A percentile compares a stretch with the other conserved stretches of the same genome.
Evolutionary conservation across 2,329 filamentous ascomycete species (phyloP).

Genomic region (Aspergillus japonicus): DNA sequence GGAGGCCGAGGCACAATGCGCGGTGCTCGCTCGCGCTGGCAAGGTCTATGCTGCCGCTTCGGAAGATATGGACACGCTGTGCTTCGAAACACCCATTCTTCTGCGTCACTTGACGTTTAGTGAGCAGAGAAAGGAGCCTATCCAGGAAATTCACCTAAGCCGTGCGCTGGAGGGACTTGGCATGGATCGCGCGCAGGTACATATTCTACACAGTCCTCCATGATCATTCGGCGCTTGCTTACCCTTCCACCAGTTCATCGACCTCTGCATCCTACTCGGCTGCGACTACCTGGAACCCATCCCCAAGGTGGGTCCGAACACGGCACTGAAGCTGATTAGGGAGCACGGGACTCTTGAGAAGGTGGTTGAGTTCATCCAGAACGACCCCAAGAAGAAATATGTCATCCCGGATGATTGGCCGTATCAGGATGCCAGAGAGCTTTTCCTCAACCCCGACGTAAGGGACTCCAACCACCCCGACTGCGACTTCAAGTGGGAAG

Average conservation of each 20-base stretch:
- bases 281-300: constrained; percentile 98
- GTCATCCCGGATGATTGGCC: constrained; percentile 95
- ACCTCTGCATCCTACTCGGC: constrained; percentile 94
- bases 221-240: constrained; percentile 15
- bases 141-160: constrained; percentile 88
- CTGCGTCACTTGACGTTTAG: constrained; percentile 93
- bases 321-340: constrained; percentile 88
- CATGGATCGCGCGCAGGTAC: constrained; percentile 84
- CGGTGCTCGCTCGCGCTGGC: constrained; percentile 79
- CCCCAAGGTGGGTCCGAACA: constrained; percentile 88
- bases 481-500: constrained; percentile 98
- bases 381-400: constrained; percentile 75
- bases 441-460: constrained; percentile 92
- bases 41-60: constrained; percentile 97
- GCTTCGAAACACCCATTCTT: constrained; percentile 88
- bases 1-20: constrained; percentile 96
- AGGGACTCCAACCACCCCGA: constrained; percentile 75
- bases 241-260: constrained; percentile 70
- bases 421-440: constrained; percentile 81
- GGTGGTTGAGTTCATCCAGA: constrained; percentile 76
- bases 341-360: constrained; percentile 87
- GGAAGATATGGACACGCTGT: constrained; percentile 98
- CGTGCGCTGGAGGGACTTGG: constrained; percentile 81
- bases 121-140: constrained; percentile 95
- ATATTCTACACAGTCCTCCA: too few species aligned